Evolutionary conservation across 768 basidiomycete genomes (phyloP), one percentile per base, ranked within the genome.

Genomic region (Lactifluus pinguis): DNA sequence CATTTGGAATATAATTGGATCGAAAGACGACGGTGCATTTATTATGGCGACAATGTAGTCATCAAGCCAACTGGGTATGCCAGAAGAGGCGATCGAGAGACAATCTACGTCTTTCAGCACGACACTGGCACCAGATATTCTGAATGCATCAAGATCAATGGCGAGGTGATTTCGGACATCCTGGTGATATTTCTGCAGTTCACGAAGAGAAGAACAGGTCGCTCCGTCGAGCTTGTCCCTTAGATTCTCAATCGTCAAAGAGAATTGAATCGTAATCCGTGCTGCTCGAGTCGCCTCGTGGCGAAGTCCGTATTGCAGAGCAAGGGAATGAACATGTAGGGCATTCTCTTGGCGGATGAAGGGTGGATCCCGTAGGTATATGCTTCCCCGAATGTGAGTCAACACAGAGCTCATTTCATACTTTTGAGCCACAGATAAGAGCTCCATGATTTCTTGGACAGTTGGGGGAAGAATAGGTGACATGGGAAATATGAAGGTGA

Each of bases 401-500:
- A 44, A n/a, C n/a, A 44, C 42, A 9, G 17, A 6, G n/a, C 42
- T 44, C 42, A 44, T 44, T 44, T 44, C n/a, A 10, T 44, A 44
- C n/a, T 44, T 19, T 44, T 44, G 17, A 4, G 42, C 42, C 6
- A 44, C 42, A 17, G n/a, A 44, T n/a, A 44, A n/a, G 42, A 44
- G 42, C 8, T 44, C 42, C 42, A 44, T 44, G 17, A n/a, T 44
- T 44, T n/a, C 42, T n/a, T 44, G n/a, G 6, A 19, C 42, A 14
- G 42, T 44, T 44, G 5, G 17, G 19, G 42, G 42, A 19, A 44
- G 42, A n/a, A 9, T 15, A 9, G 42, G 32, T 25, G 32, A 34
- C 13, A 56, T 25, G 15, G 60, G 36, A 4, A 61, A 45, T 15
- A 60, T 29, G 34, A 61, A 61, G 19, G 53, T 55, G 32, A 61